Evolutionary conservation across 345 rosid species (phyloP).

Genomic region (Sonneratia alba): DNA sequence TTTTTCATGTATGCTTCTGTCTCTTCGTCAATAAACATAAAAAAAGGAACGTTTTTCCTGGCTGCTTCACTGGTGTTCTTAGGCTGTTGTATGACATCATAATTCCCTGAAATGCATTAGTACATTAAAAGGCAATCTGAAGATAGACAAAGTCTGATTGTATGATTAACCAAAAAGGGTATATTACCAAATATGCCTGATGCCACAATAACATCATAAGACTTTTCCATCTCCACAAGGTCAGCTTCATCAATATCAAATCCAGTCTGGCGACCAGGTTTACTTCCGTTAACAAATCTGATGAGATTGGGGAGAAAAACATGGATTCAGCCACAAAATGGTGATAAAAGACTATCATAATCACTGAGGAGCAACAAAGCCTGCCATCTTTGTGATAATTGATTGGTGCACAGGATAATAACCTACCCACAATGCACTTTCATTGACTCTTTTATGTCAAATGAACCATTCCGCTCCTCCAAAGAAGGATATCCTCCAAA

Average conservation of each 20-base stretch:
- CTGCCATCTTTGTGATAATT: not conserved
- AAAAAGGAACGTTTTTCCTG: slow-evolving; percentile 54
- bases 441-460: slow-evolving; percentile 68
- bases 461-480: slow-evolving; percentile 52
- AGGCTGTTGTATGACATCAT: slow-evolving; percentile 75
- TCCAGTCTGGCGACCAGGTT: slow-evolving; percentile 65
- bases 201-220: slow-evolving; percentile 65
- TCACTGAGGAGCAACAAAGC: not conserved
- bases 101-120: slow-evolving; percentile 41
- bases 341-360: not conserved
- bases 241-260: slow-evolving; percentile 77
- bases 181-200: slow-evolving; percentile 84
- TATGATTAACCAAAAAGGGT: slow-evolving; percentile 12
- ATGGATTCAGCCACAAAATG: slow-evolving; percentile 7
- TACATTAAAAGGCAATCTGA: not conserved
- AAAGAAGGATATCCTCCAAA: slow-evolving; percentile 90
- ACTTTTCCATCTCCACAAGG: slow-evolving; percentile 47
- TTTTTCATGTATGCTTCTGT: slow-evolving; percentile 68
- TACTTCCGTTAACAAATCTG: slow-evolving; percentile 66
- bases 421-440: slow-evolving; percentile 80
- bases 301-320: slow-evolving; percentile 6
- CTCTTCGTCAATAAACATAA: slow-evolving; percentile 84
- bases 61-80: slow-evolving; percentile 55
- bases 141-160: not conserved
- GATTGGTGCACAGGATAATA: slow-evolving; percentile 8